Evolutionary conservation across 441 rosid genomes (phyloP), one percentile per base, ranked within the genome.

Genomic region (Manihot esculenta): DNA sequence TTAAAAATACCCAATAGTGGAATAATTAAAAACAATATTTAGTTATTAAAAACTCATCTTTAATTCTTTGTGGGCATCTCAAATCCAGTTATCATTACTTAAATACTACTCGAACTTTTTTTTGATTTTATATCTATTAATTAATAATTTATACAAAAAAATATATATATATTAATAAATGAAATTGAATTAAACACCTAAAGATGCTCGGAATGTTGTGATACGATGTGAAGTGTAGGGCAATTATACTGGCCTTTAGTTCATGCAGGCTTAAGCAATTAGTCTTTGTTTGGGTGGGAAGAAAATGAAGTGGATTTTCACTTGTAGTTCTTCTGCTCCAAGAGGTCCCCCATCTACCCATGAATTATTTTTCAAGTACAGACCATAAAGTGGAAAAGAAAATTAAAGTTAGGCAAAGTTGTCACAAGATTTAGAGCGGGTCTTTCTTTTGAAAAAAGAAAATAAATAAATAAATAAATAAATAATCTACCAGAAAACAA

Each of bases 341-440:
- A 23, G 47, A 55, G 77, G 78, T 80, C 71, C 71, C 71, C 75
- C 81, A 53, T 47, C 70, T 48, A 20, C 59, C 75, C 74, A 74
- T 76, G 58, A 71, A 73, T 75, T 71, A 51, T 73, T 68, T 56
- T 24, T 33, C 42, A 49, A 71, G 74, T 66, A 61, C 71, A 47
- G 60, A 68, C 68, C 77, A 68, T 71, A 77, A 86, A 80, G 86
- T 71, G 75, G 23, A 60, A 74, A 72, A 72, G 69, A 59, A 48
- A 59, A 50, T 35, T 48, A 70, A 83, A 70, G 56, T 54, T 56
- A 30, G 51, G 42, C 68, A 74, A 81, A 80, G 81, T 75, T 82
- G 84, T 85, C 94, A 87, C 91, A 83, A 44, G 94, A 87, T 74
- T 77, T 69, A 79, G 77, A 74, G 84, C 88, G 87, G 85, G 85